Evolutionary conservation across 148 eudicot species (phyloP), one percentile per base, ranked within the genome.

Genomic region (Pouteria glomerata): DNA sequence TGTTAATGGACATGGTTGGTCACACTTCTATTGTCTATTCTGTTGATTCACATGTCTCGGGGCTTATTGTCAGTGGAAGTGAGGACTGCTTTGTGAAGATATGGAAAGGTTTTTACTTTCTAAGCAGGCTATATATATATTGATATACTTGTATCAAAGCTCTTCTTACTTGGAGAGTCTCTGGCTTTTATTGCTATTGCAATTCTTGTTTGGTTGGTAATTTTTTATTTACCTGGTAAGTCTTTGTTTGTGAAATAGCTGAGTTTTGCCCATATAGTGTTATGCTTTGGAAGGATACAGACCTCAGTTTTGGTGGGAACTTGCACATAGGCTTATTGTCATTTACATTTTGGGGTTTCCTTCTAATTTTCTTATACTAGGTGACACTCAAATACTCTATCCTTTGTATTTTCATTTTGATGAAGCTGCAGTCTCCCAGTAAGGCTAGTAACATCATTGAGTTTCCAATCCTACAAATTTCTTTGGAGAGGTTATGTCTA

Each of bases 1-100:
- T 83, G 83, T 78, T 95, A 58, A 50, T 88, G 94, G 97, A 95
- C 86, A 88, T 95, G 99, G 99, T 90, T 76, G 99, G 99, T 68
- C 99, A 95, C 77, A 84, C 92, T 45, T 85, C 97, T 19, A 88
- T 95, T 69, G 97, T 95, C 76, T 95, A 95, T 82, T 90, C 99
- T 70, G 97, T 95, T 62, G 94, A 95, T 84, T 88, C 99, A 37
- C 93, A 91, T 70, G 53, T 47, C 24, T 88, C 92, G 44, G 99
- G 97, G 73, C 89, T 86, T 79, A 76, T 95, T 77, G 92, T 83
- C 74, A 95, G 96, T 83, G 92, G 89, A n/a, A 95, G 99, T 76
- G 99, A 95, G 85, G 99, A 95, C 73, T 81, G 92, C 74, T 86
- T 78, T 48, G 96, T 85, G 55, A 95, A 88, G 80, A 88, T 95